Evolutionary conservation across 139 green algal genomes (phyloP).

Genomic region (Edaphochlamys debaryana): DNA sequence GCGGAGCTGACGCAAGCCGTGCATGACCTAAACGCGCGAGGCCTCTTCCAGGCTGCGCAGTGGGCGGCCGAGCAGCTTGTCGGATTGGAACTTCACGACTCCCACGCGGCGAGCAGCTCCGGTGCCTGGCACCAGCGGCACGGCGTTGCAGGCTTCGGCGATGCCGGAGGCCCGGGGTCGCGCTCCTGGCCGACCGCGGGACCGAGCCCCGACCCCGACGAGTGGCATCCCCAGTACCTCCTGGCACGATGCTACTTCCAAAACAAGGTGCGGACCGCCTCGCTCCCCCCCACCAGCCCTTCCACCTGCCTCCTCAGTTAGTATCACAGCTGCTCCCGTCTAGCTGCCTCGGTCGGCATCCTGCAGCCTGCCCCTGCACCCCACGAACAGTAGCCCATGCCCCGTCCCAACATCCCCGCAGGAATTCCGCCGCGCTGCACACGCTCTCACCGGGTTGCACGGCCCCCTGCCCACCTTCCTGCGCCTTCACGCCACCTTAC

Average conservation of each 20-base stretch:
- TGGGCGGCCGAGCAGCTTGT: constrained; percentile 83
- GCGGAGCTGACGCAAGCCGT: constrained; percentile 69
- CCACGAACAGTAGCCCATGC: no score
- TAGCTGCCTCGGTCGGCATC: constrained; percentile 1
- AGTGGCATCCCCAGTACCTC: constrained; percentile 53
- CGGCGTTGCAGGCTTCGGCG: not conserved
- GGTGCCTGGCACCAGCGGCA: not conserved
- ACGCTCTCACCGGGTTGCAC: constrained; percentile 61
- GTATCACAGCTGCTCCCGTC: no score
- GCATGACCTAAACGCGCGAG: constrained; percentile 54
- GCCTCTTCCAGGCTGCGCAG: constrained; percentile 64
- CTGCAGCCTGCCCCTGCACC: not conserved
- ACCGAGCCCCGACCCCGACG: not conserved
- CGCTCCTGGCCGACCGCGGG: no score
- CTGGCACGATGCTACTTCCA: constrained; percentile 77
- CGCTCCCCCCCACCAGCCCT: no score
- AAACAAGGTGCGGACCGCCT: constrained; percentile 53
- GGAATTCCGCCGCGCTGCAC: constrained; percentile 85
- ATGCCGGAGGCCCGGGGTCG: no score
- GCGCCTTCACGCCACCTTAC: constrained; percentile 80
- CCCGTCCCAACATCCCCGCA: constrained; percentile 43
- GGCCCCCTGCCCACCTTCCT: constrained; percentile 78
- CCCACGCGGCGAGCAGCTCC: no score
- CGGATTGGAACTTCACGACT: constrained; percentile 59
- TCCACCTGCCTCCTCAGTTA: no score